Conservation (phyloP, 2,329 filamentous ascomycete species). For the Aspergillus sp. region DNA sequence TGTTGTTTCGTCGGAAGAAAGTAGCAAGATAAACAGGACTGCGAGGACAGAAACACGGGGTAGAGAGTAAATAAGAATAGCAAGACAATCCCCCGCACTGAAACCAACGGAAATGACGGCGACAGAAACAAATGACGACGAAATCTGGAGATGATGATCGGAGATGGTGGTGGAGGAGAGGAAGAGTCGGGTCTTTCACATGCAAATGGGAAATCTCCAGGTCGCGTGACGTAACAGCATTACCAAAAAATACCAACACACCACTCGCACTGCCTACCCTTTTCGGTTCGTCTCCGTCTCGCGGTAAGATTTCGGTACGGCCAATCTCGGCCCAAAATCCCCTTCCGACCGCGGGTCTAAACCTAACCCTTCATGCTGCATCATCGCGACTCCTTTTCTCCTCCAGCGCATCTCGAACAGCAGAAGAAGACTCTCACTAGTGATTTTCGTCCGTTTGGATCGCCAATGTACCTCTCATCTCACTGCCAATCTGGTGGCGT, state of each 20-base stretch:
- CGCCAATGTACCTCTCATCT: too few species aligned
- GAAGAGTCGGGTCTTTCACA: conserved; percentile 29
- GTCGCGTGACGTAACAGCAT: conserved; percentile 34
- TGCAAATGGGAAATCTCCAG: conserved; percentile 22
- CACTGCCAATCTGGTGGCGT: not conserved
- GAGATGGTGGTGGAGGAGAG: conserved; percentile 18
- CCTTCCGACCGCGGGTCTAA: not conserved
- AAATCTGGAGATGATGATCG: conserved; percentile 20
- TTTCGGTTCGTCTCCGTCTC: not conserved
- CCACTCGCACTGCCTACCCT: conserved; percentile 4
- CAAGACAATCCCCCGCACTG: conserved; percentile 17
- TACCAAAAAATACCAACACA: conserved; percentile 32
- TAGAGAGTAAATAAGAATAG: not conserved
- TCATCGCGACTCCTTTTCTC: not conserved
- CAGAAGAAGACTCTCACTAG: too few species aligned
- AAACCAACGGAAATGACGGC: conserved; percentile 4
- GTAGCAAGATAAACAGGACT: not conserved
- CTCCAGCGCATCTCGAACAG: not conserved
- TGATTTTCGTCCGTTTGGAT: too few species aligned
- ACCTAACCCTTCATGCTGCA: not conserved
- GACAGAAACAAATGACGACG: conserved; percentile 9
- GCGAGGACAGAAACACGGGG: conserved; percentile 7
- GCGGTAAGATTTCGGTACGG: conserved; percentile 9
- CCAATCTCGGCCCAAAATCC: not conserved
- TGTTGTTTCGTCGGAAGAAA: not conserved